Evolutionary conservation across 176 grass and related monocot species (phyloP).

Genomic region (Avena insularis): DNA sequence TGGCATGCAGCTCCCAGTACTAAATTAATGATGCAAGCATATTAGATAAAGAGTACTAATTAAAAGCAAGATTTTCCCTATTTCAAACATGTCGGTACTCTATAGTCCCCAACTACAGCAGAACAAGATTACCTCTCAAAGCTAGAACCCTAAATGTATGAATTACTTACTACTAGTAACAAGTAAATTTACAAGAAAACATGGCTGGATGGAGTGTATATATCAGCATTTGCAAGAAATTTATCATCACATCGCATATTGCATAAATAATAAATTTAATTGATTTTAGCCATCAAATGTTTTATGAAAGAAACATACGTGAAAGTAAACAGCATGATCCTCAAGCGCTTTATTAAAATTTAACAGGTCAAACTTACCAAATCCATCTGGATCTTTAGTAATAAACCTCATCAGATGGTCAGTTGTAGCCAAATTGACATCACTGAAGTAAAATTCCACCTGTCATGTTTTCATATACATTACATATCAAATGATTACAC

Average conservation of each 20-base stretch:
- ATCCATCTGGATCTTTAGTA: constrained; percentile 87
- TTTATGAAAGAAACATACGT: not conserved
- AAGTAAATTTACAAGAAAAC: constrained; percentile 7
- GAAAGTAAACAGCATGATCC: not conserved
- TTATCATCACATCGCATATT: constrained; percentile 13
- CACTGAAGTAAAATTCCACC: constrained; percentile 99
- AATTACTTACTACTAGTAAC: not conserved
- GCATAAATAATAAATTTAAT: constrained; percentile 4
- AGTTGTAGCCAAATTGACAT: constrained; percentile 92
- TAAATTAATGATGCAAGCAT: constrained; percentile 17
- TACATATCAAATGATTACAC: constrained; percentile 6
- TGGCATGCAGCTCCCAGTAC: not conserved
- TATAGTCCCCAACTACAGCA: constrained; percentile 10
- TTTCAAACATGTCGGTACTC: constrained; percentile 3
- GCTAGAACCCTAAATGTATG: not conserved
- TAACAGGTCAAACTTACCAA: constrained; percentile 62
- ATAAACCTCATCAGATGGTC: constrained; percentile 95
- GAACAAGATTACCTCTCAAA: constrained; percentile 7
- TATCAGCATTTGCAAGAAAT: not conserved
- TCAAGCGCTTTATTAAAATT: constrained; percentile 3
- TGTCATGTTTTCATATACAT: constrained; percentile 47
- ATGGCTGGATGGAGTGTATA: not conserved
- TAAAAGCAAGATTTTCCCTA: not conserved
- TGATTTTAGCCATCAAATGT: not conserved
- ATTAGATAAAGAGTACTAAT: not conserved